These are phyloP conservation scores for Puccinia triticina DNA, from an alignment of 1,284 basidiomycete species.

Conservation along the genomic window DNA sequence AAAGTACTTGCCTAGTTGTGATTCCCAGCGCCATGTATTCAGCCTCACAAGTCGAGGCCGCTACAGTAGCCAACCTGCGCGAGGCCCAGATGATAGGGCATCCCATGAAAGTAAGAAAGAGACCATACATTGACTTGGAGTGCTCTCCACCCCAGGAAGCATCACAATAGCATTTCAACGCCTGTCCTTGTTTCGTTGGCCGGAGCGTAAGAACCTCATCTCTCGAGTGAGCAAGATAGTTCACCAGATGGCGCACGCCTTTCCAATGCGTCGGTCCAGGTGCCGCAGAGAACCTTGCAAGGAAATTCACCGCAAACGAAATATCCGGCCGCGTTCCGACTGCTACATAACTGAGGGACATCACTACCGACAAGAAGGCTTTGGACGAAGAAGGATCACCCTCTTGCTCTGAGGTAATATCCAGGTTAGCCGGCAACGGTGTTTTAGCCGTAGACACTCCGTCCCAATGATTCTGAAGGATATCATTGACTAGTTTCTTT, in stretches of 20 bases:
- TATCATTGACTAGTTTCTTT: background rate
- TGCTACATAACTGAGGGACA: conserved; percentile 14
- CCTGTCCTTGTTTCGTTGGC: background rate
- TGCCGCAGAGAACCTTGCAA: too few species aligned
- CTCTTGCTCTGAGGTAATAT: background rate
- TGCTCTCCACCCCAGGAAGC: conserved; percentile 27
- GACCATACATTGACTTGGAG: background rate
- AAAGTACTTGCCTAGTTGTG: background rate
- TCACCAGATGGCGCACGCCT: background rate
- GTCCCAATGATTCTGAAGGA: background rate
- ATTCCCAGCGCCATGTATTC: too few species aligned
- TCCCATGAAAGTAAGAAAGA: too few species aligned
- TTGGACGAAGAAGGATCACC: background rate
- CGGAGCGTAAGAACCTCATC: background rate
- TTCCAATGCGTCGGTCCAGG: too few species aligned
- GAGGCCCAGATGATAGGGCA: too few species aligned
- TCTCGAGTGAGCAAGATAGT: background rate
- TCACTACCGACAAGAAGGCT: background rate
- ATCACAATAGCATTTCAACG: conserved; percentile 3
- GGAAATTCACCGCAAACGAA: too few species aligned
- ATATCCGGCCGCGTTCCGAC: too few species aligned
- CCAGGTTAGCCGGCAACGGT: background rate
- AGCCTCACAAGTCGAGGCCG: too few species aligned
- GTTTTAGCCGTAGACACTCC: background rate
- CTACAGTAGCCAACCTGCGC: too few species aligned